Evolutionary conservation across 2,329 filamentous ascomycete species (phyloP).

Genomic region (Cladosporium sp.): DNA sequence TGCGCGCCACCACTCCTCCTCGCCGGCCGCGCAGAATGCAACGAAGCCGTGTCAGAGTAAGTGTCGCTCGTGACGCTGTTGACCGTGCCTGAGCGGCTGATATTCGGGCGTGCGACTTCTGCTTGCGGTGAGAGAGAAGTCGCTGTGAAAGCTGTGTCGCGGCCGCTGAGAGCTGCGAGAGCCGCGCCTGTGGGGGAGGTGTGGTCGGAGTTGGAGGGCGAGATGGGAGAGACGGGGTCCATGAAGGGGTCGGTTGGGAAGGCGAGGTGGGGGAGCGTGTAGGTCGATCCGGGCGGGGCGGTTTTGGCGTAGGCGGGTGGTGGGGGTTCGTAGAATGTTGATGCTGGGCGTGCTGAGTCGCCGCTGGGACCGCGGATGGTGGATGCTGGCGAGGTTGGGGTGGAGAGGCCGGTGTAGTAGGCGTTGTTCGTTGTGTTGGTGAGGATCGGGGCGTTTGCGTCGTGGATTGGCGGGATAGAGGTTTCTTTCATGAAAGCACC

Average conservation of each 20-base stretch:
- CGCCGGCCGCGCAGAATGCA: slow-evolving; percentile 21
- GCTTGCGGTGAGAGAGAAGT: not conserved
- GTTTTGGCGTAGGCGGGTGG: slow-evolving; percentile 3
- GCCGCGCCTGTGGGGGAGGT: not conserved
- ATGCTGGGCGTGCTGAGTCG: not conserved
- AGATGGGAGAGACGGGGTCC: slow-evolving; percentile 2
- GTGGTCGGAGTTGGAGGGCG: not conserved
- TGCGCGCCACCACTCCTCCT: slow-evolving; percentile 15
- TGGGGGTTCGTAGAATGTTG: slow-evolving; percentile 4
- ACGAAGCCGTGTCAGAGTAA: slow-evolving; percentile 25
- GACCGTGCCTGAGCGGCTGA: slow-evolving; percentile 15
- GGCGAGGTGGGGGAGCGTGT: slow-evolving; percentile 1
- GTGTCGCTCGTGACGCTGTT: slow-evolving; percentile 23
- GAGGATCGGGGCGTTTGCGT: slow-evolving; percentile 3
- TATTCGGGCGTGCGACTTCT: not conserved
- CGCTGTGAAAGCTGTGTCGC: slow-evolving; percentile 7
- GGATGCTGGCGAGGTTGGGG: slow-evolving; percentile 6
- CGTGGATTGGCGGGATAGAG: not conserved
- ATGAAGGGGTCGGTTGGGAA: slow-evolving; percentile 7
- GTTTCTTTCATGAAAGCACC: slow-evolving; percentile 4
- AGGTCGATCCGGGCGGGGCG: slow-evolving; percentile 6
- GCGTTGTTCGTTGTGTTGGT: slow-evolving; percentile 3
- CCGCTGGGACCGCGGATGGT: slow-evolving; percentile 2
- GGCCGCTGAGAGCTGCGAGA: slow-evolving; percentile 1
- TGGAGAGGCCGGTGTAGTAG: slow-evolving; percentile 13